Evolutionary conservation across 176 grass and related monocot genomes (phyloP), one percentile per base, ranked within the genome.

Genomic region (Zea luxurians): DNA sequence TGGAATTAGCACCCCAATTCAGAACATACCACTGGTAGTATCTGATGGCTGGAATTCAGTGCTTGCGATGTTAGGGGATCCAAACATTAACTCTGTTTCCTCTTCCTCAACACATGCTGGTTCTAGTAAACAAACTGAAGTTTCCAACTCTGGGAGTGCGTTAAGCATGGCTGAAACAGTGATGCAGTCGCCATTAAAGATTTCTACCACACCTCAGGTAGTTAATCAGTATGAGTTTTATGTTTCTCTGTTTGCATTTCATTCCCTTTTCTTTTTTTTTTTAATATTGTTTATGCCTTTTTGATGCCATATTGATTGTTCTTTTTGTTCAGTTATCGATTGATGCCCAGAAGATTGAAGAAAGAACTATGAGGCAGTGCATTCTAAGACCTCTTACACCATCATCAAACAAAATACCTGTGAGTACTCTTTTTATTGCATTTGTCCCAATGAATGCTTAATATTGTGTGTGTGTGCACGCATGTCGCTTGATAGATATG

Each of bases 151-250:
- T 5, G 81, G 65, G 7, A 67, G 58, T 54, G 48, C 73, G 18
- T 84, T 93, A 89, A 93, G 79, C 73, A 93, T 91, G 92, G 88
- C 88, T 58, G 86, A 91, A 83, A 88, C 92, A 73, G 81, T 94
- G 34, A 88, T 88, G 81, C 92, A 94, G 53, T 61, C 77, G 1
- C 92, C 92, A 15, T 68, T 88, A 60, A 85, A 75, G 74, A 73
- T 67, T 75, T 80, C 71, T 46, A 88, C 83, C 6, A 10, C 78
- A 37, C 91, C 85, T 10, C 92, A 91, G 92, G 92, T 94, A 68
- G 46, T 58, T 54, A 64, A 59, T 74, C 15, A 77, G 48, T 73
- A 54, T 61, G 8, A 65, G 64, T 34, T 64, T 18, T 62, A 49
- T 63, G 37, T 53, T 64, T 83, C 37, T 45, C n/a, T 60, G 53